Base-by-base conservation (phyloP, 805 yeast species). In the Nakazawaea wickerhamii region DNA sequence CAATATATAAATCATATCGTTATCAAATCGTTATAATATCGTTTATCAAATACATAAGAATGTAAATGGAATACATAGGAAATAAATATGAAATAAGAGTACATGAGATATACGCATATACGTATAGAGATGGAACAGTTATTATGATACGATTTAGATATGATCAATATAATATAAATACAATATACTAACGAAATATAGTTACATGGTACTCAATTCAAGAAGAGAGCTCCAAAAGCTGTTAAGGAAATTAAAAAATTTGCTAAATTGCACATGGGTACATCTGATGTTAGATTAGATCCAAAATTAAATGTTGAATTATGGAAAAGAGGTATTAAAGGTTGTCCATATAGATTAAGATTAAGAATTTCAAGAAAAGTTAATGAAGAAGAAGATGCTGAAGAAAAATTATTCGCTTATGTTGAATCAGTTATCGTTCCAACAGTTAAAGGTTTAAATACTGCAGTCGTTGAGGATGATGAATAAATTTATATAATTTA, bases 251-350 rank as follows among this genome's bases (percentile, higher is more conserved):
- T 93, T 79, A 91, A 88, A 82, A 89, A 86, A 77, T 93, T 93
- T 71, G 97, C 98, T 68, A 80, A 86, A 71, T 81, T 87, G 78
- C 97, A 91, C 85, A 88, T 93, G 93, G 98, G 98, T 71, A 93
- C 99, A 64, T 74, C 84, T 56, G 99, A 93, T 71, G 98, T 93
- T 73, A 93, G 99, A 81, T 77, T 93, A 65, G 98, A 93, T 77
- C 98, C 99, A 69, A 87, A 82, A 75, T 80, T 93, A 74, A 93
- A 93, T 86, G 93, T 90, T 75, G 95, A 84, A 68, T 80, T 93
- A 78, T 93, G 99, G 99, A 84, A 87, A 75, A 90, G 95, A 80
- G 99, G 99, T 81, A 83, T 93, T 77, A 89, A 90, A 81, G 97
- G 97, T 79, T 95, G 88, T 66, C 96, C 95, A 71, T 78, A 76